Conservation (phyloP, 148 eudicot genomes). For the Fagopyrum esculentum region DNA sequence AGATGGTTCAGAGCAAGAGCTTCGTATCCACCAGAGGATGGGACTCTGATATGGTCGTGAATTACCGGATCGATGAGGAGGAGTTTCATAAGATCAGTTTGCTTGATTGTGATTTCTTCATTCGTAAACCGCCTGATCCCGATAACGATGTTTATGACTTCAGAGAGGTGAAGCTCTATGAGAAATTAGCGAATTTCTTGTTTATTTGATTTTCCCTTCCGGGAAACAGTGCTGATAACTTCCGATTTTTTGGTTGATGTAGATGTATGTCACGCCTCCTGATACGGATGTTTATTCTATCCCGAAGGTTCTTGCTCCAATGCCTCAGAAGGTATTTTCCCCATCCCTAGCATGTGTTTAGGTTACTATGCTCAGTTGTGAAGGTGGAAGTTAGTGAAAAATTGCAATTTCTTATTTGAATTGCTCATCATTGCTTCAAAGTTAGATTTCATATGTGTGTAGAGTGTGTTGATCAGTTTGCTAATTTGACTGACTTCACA, state of each 20-base stretch:
- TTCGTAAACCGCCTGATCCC: conserved; percentile 78
- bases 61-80: conserved; percentile 82
- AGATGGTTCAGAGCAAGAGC: conserved; percentile 48
- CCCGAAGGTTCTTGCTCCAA: conserved; percentile 89
- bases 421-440: no score
- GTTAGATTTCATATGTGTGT: no score
- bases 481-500: no score
- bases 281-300: conserved; percentile 91
- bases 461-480: no score
- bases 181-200: background rate
- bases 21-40: conserved; percentile 67
- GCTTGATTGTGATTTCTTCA: conserved; percentile 83
- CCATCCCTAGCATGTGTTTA: background rate
- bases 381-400: no score
- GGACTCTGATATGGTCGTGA: conserved; percentile 64
- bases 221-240: background rate
- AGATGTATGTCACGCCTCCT: conserved; percentile 99
- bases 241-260: conserved; percentile 17
- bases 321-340: conserved; percentile 77
- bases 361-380: background rate
- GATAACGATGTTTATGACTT: conserved; percentile 88
- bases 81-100: conserved; percentile 83
- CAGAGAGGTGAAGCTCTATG: conserved; percentile 47
- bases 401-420: no score
- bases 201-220: background rate